Percentiles rank a stretch among this genome's conserved stretches.
These are phyloP conservation scores for Canavalia ensiformis DNA, from an alignment of 306 rosid genomes.

Conservation along the genomic window DNA sequence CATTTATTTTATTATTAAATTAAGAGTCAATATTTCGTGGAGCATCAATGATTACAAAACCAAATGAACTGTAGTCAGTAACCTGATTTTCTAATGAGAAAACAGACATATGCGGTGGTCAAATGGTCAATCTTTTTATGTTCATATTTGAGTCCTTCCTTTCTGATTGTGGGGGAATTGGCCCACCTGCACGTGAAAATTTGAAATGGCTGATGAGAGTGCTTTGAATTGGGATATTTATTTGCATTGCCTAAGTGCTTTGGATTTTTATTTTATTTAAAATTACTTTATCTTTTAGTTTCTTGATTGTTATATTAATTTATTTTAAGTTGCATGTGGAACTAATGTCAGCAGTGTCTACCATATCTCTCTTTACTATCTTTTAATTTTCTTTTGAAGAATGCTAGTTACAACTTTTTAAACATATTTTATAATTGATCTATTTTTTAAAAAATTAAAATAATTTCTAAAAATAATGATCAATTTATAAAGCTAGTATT, in stretches of 20 bases:
- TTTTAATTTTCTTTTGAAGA: no score
- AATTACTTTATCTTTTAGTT: background rate
- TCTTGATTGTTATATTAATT: background rate
- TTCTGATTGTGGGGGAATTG: background rate
- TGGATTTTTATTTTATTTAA: background rate
- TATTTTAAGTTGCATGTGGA: background rate
- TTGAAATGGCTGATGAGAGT: no score
- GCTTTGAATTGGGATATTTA: background rate
- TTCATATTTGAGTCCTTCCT: background rate
- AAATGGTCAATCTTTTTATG: background rate
- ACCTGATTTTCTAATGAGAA: background rate
- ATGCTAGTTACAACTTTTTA: no score
- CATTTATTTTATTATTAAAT: no score
- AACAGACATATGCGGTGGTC: background rate
- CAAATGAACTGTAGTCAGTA: no score
- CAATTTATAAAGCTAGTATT: no score
- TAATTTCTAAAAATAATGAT: no score
- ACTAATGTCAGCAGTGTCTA: background rate
- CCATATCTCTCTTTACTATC: background rate
- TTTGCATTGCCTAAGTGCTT: background rate
- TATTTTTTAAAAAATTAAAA: no score
- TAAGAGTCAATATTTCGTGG: no score
- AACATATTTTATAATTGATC: no score
- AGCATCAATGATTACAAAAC: no score
- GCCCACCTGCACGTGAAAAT: background rate